These are phyloP conservation scores for Raffaelea deltoideospora DNA, from an alignment of 2,329 filamentous ascomycete species.

Conservation along the genomic window DNA sequence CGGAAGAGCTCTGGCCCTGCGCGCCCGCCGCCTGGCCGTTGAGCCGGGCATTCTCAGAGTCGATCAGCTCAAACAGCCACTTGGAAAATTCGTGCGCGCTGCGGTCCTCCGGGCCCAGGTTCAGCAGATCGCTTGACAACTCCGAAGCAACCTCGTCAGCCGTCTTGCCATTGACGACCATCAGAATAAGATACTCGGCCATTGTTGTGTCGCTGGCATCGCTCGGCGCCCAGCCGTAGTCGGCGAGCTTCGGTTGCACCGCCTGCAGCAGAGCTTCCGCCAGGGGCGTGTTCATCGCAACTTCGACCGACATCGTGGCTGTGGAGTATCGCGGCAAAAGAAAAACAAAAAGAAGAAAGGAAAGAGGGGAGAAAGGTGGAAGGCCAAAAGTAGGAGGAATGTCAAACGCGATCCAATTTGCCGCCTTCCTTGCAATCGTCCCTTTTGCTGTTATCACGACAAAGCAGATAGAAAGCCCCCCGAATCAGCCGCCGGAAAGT, in stretches of 20 bases:
- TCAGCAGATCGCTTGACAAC: conserved; percentile 74
- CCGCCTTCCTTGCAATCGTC: too few species aligned
- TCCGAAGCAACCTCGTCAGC: conserved; percentile 80
- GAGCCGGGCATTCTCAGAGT: conserved; percentile 46
- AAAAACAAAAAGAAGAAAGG: too few species aligned
- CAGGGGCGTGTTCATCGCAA: conserved; percentile 64
- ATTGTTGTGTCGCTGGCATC: conserved; percentile 66
- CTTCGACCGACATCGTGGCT: conserved; percentile 58
- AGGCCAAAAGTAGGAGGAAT: too few species aligned
- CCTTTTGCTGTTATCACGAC: too few species aligned
- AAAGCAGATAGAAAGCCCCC: too few species aligned
- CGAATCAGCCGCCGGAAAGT: too few species aligned
- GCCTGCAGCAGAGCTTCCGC: conserved; percentile 68
- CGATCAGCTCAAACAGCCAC: conserved; percentile 89
- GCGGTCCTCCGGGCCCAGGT: conserved; percentile 67
- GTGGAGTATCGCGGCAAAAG: too few species aligned
- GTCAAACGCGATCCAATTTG: too few species aligned
- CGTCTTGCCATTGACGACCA: conserved; percentile 91
- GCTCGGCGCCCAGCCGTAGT: conserved; percentile 81
- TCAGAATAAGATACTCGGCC: conserved; percentile 91
- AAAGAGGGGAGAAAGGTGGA: too few species aligned
- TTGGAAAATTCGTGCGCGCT: conserved; percentile 69
- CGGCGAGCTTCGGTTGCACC: conserved; percentile 81
- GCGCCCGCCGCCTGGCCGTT: conserved; percentile 35
- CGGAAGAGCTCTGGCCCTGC: neutral